A percentile compares a stretch with the other conserved stretches of the same genome.
These are phyloP conservation scores for Metschnikowia peoriensis DNA, from an alignment of 805 yeast genomes.

Conservation along the genomic window DNA sequence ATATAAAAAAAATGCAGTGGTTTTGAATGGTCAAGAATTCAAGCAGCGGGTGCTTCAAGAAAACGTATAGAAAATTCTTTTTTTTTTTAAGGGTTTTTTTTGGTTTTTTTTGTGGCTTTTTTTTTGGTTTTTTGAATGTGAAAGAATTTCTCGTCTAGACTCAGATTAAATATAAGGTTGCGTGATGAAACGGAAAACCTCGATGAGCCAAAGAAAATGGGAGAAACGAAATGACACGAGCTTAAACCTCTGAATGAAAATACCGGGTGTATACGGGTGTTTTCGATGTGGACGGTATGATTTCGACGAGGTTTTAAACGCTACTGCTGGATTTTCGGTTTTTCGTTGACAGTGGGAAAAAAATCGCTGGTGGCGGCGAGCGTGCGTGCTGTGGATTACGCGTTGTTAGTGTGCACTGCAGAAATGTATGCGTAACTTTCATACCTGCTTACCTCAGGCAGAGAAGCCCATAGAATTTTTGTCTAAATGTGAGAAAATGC, in stretches of 20 bases:
- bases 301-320: constrained; percentile 14
- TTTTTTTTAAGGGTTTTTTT: constrained; percentile 2
- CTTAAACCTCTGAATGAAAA: constrained; percentile 14
- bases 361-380: constrained; percentile 21
- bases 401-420: background rate
- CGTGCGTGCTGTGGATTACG: constrained; percentile 16
- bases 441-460: constrained; percentile 10
- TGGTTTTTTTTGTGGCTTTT: constrained; percentile 2
- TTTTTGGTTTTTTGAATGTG: background rate
- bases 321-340: constrained; percentile 8
- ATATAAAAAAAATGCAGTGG: background rate
- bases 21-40: background rate
- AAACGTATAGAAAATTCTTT: background rate
- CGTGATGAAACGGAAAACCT: background rate
- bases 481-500: background rate
- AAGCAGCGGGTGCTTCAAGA: background rate
- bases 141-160: constrained; percentile 1
- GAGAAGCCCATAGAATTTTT: background rate
- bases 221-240: constrained; percentile 10
- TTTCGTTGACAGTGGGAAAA: constrained; percentile 6
- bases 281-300: constrained; percentile 7
- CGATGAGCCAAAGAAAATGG: background rate
- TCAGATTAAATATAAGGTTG: background rate
- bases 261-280: constrained; percentile 7
- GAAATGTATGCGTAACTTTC: constrained; percentile 1